Evolutionary conservation across 768 basidiomycete species (phyloP).

Genomic region (Mycena kentingensis): DNA sequence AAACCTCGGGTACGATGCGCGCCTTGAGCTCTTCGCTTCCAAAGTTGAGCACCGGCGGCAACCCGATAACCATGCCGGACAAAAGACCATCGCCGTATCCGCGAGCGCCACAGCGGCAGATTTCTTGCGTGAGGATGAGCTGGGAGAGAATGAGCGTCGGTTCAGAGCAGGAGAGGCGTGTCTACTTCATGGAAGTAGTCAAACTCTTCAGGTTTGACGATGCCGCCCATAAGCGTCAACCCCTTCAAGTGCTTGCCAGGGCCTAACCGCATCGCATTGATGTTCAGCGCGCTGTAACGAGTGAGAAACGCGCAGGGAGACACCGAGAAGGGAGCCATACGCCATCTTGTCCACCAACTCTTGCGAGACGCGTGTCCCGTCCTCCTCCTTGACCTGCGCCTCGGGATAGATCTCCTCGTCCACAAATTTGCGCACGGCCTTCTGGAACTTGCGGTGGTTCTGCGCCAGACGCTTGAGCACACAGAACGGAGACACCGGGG

Average conservation of each 20-base stretch:
- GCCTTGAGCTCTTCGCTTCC: conserved; percentile 64
- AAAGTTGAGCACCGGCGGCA: conserved; percentile 90
- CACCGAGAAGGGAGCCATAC: conserved; percentile 60
- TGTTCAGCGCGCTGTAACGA: conserved; percentile 52
- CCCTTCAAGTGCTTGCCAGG: conserved; percentile 93
- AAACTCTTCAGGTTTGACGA: conserved; percentile 83
- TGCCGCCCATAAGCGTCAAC: conserved; percentile 74
- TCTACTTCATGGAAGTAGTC: conserved; percentile 86
- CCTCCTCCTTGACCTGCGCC: conserved; percentile 68
- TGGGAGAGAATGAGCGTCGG: conserved; percentile 27
- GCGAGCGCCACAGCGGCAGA: conserved; percentile 65
- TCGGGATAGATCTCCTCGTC: conserved; percentile 64
- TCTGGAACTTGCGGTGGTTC: conserved; percentile 59
- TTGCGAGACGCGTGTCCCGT: conserved; percentile 82
- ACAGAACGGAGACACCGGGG: not conserved
- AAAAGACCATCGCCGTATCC: conserved; percentile 87
- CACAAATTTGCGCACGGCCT: conserved; percentile 61
- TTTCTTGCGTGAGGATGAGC: conserved; percentile 85
- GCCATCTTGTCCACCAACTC: conserved; percentile 84
- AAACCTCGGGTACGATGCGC: conserved; percentile 64
- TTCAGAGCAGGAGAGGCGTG: not conserved
- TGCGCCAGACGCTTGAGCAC: too few relatives aligned
- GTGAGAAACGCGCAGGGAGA: conserved; percentile 52
- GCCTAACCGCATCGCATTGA: conserved; percentile 93
- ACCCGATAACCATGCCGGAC: conserved; percentile 80